These are phyloP conservation scores for Tagetes patula DNA, from an alignment of 129 eudicot species.

Conservation along the genomic window DNA sequence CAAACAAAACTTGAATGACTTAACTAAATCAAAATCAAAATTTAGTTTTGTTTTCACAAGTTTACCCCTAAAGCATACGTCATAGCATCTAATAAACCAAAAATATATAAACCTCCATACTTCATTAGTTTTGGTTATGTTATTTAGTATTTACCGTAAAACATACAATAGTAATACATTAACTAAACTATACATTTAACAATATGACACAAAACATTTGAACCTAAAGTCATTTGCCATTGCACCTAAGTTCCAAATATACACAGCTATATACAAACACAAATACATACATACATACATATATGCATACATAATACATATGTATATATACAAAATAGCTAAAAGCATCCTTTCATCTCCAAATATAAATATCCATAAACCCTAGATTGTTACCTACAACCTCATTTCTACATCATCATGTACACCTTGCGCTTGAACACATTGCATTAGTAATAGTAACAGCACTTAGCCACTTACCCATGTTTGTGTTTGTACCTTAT, in stretches of 20 bases:
- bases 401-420: slow-evolving; percentile 2
- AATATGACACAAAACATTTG: not conserved
- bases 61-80: no score
- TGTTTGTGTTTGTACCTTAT: not conserved
- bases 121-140: no score
- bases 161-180: no score
- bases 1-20: no score
- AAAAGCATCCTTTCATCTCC: slow-evolving; percentile 18
- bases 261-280: not conserved
- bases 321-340: slow-evolving; percentile 10
- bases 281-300: not conserved
- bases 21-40: no score
- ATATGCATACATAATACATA: not conserved
- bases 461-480: not conserved
- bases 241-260: not conserved
- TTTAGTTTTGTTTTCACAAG: no score
- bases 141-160: no score
- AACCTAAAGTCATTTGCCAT: not conserved
- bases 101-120: no score
- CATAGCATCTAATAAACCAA: no score
- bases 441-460: not conserved
- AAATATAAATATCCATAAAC: slow-evolving; percentile 6
- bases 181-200: not conserved
- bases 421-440: slow-evolving; percentile 18
- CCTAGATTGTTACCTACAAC: slow-evolving; percentile 5